A percentile compares a stretch with the other conserved stretches of the same genome.
These are phyloP conservation scores for Sporothrix inflata DNA, from an alignment of 2,329 filamentous ascomycete genomes.

Conservation along the genomic window DNA sequence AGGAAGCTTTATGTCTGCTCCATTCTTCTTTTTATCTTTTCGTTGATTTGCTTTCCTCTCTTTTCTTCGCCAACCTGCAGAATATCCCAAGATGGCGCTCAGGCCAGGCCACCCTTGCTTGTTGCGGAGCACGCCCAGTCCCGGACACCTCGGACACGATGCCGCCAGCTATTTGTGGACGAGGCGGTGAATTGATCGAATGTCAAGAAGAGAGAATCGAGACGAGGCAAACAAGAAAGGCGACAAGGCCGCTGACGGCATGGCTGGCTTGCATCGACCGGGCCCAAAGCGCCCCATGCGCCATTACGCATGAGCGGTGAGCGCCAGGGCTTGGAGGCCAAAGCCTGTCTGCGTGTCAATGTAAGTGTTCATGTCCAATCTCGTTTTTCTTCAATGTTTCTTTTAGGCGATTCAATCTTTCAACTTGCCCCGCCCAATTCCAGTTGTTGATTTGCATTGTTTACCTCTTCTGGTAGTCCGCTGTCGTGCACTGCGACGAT, in stretches of 20 bases:
- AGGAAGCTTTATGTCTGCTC: neutral
- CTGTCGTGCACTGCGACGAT: conserved; percentile 9
- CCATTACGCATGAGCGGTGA: conserved; percentile 16
- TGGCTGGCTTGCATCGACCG: neutral
- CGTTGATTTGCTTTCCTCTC: neutral
- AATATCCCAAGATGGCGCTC: neutral
- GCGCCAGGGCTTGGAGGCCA: neutral
- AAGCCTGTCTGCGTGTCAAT: neutral
- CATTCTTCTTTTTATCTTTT: neutral
- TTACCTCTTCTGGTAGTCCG: conserved; percentile 9
- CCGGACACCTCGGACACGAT: conserved; percentile 5
- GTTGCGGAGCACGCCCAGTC: conserved; percentile 2
- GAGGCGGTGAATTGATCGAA: conserved; percentile 4
- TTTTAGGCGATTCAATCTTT: neutral
- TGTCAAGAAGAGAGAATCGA: neutral
- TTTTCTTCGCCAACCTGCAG: neutral
- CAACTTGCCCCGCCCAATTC: neutral
- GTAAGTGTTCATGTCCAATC: neutral
- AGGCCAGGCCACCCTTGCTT: conserved; percentile 12
- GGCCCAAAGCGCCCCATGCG: neutral
- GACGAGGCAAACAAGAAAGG: neutral
- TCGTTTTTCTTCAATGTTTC: neutral
- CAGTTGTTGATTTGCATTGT: neutral
- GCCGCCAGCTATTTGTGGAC: neutral
- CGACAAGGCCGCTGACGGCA: neutral